Conservation (phyloP, 176 grass and related monocot species). For the Elymus sibiricus region DNA sequence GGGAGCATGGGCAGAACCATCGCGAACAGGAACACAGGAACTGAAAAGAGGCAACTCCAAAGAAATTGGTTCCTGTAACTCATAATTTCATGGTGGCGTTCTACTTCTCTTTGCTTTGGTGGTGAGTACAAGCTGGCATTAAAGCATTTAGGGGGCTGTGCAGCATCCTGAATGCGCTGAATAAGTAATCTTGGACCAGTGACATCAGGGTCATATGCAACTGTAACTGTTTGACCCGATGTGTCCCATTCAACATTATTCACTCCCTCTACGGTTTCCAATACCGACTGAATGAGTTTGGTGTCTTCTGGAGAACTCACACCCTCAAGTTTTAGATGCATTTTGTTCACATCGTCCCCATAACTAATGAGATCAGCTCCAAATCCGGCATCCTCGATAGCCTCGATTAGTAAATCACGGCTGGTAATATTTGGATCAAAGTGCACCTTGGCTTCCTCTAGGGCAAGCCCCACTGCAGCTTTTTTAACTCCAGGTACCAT, state of each 20-base stretch:
- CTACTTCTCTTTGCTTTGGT: constrained; percentile 68
- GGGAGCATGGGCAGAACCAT: constrained; percentile 90
- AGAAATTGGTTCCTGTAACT: constrained; percentile 89
- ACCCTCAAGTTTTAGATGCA: constrained; percentile 83
- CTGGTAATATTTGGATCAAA: constrained; percentile 81
- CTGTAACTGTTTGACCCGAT: constrained; percentile 47
- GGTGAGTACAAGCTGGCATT: constrained; percentile 65
- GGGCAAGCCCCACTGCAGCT: constrained; percentile 84
- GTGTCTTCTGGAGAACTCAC: constrained; percentile 58
- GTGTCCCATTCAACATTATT: constrained; percentile 66
- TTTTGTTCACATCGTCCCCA: constrained; percentile 83
- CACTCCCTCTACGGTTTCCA: constrained; percentile 75
- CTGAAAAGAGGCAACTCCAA: constrained; percentile 83
- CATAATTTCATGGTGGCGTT: constrained; percentile 59
- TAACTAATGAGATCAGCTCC: constrained; percentile 83
- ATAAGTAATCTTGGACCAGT: constrained; percentile 93
- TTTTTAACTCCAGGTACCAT: constrained; percentile 93
- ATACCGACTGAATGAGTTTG: constrained; percentile 59
- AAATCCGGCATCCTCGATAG: constrained; percentile 94
- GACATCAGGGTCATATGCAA: constrained; percentile 86
- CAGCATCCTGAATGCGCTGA: constrained; percentile 59
- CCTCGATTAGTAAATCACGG: constrained; percentile 59
- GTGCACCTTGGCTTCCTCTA: constrained; percentile 97
- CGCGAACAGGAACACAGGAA: constrained; percentile 86
- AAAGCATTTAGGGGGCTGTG: constrained; percentile 51